Evolutionary conservation across 2,329 filamentous ascomycete genomes (phyloP), one percentile per base, ranked within the genome.

Genomic region (Alternaria atra): DNA sequence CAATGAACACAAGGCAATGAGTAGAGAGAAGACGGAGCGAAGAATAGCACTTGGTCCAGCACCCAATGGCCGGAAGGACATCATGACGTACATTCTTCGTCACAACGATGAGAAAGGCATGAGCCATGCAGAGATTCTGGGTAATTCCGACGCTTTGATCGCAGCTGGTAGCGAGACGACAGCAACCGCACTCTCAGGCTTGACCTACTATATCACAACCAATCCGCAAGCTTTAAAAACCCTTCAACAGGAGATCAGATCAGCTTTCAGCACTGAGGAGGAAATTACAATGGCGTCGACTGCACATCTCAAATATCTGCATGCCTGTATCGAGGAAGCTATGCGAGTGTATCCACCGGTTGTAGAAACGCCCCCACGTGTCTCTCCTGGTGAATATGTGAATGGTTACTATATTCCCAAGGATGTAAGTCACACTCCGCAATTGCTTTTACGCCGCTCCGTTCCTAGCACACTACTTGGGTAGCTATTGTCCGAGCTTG

Each of bases 121-220:
- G 58, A 68, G 59, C 12, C 47, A 66, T 35, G 53, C 59, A n/a
- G 77, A 79, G 55, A 72, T 78, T 48, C 55, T 74, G 10, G 64
- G 63, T 12, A 77, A 68, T 32, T 71, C 70, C 0, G 58, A 63
- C 0, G 27, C 75, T 5, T 73, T 80, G 44, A 75, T 80, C 63
- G 48, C 71, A 25, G 78, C 72, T 1, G 78, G 77, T 6, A 78
- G 74, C 6, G 78, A 80, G 58, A 78, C 77, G 0, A 34, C 46
- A 15, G 61, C 64, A 0, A 66, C 62, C 9, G 27, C 54, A 10
- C 48, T 65, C 5, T 60, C 37, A 6, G 63, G 60, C 29, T 32
- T 55, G 6, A 46, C 53, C 4, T 65, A 60, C 40, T 55, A 43
- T 13, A 27, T 65, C 5, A 52, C 58, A 1, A 60, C 47, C 17